Percentiles rank a stretch among this genome's conserved stretches.
Evolutionary conservation across 2,329 filamentous ascomycete species (phyloP).

Genomic region (Cercospora sp.): DNA sequence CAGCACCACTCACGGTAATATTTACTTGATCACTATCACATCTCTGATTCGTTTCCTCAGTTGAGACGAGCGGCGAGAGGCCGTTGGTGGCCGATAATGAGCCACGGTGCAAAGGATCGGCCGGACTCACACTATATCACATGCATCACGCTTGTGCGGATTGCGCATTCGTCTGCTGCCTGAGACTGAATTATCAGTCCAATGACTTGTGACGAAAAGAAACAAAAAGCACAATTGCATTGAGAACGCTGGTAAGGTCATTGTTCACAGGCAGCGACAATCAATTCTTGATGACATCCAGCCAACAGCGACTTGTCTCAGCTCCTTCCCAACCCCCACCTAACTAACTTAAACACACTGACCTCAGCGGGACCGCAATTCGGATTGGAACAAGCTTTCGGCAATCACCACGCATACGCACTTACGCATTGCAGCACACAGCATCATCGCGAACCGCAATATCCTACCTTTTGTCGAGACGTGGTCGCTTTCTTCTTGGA

Average conservation of each 20-base stretch:
- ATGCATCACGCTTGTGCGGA: not conserved
- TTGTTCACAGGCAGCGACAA: not conserved
- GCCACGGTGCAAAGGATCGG: not conserved
- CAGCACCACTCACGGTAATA: not conserved
- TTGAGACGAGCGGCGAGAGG: not conserved
- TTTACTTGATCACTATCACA: not conserved
- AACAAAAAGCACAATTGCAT: not conserved
- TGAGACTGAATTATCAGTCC: not conserved
- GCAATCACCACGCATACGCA: not conserved
- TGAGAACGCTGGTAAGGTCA: not conserved
- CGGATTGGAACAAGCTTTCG: not conserved
- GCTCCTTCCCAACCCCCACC: not conserved
- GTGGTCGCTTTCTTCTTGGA: not conserved
- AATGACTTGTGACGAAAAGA: not conserved
- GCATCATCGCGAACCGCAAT: not conserved
- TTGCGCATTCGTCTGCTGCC: not conserved
- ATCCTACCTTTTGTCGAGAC: not conserved
- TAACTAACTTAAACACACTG: not conserved
- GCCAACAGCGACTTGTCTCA: not conserved
- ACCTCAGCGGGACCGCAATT: not conserved
- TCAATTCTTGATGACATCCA: not conserved
- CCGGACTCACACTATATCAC: not conserved
- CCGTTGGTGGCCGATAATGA: not conserved
- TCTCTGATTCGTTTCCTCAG: not conserved
- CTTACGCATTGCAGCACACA: not conserved